Percentiles rank a stretch among this genome's conserved stretches.
phyloP scores from a whole-genome alignment of 495 filamentous ascomycete species.

The Podospora conica region DNA sequence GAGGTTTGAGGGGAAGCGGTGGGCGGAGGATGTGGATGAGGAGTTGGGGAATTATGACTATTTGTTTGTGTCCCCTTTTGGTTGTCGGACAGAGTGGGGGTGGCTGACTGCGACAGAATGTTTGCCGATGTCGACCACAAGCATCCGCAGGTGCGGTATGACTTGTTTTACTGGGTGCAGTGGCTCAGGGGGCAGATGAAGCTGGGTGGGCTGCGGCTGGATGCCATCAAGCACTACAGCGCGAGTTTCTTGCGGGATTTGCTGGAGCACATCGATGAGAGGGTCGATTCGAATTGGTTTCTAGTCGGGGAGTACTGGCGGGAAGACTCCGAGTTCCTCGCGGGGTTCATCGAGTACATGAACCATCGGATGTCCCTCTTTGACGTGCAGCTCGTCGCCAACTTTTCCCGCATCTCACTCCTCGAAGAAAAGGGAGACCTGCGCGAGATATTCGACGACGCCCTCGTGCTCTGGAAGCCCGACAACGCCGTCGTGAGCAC shows the following conservation, averaged over 20 bases:
- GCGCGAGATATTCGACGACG: conserved; percentile 52
- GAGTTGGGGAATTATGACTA: conserved; percentile 73
- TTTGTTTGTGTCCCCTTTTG: conserved; percentile 5
- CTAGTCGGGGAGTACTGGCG: conserved; percentile 73
- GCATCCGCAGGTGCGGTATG: conserved; percentile 57
- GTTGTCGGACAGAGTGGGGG: background rate
- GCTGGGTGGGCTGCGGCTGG: conserved; percentile 62
- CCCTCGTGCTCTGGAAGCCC: conserved; percentile 53
- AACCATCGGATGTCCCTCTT: conserved; percentile 55
- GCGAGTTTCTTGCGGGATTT: conserved; percentile 54
- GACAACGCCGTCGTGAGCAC: conserved; percentile 50
- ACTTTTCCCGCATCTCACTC: conserved; percentile 52
- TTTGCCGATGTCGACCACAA: conserved; percentile 63
- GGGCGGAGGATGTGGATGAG: conserved; percentile 56
- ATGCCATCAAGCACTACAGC: conserved; percentile 71
- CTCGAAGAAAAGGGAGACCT: conserved; percentile 31
- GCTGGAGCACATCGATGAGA: conserved; percentile 34
- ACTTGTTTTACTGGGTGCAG: conserved; percentile 59
- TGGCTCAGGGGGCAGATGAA: conserved; percentile 58
- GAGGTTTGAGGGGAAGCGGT: conserved; percentile 55
- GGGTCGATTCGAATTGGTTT: conserved; percentile 51
- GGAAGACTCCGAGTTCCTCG: conserved; percentile 48
- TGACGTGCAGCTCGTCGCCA: conserved; percentile 61
- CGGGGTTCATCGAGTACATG: conserved; percentile 54
- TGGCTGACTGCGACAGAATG: conserved; percentile 40